Base-by-base conservation (phyloP, 2,329 filamentous ascomycete genomes). In the Monilinia fructigena region DNA sequence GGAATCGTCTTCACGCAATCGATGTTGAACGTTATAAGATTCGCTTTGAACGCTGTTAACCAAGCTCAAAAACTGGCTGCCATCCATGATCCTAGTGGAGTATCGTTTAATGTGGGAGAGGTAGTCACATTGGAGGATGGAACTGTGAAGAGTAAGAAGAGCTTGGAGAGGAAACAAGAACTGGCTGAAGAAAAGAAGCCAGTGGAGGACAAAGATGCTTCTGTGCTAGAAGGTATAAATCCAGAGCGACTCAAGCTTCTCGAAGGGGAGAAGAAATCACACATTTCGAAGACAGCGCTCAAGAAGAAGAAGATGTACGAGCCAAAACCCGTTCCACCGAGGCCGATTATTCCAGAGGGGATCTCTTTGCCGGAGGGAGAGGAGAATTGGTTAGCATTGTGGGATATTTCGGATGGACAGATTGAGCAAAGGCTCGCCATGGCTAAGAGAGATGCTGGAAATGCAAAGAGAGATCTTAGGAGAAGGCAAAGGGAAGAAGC, bases 381-480 rank as follows among this genome's bases (percentile, higher is more conserved):
- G 66, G 70, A 75, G 59, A 71, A 77, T 68, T 74, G 72, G 58
- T 68, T 77, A 61, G 69, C 68, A 2, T 62, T 77, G 42, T 77
- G 75, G 74, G 75, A 77, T 69, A 69, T 77, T n/a, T 67, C 70
- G 6, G 75, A 77, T 66, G 68, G 72, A 28, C 70, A 75, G 23
- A 68, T 77, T 28, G 65, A 71, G 56, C 69, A 71, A 55, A 65
- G 76, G 42, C 45, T 77, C 26, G 65, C 65, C 10, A 47, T 62
- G 1, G 65, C 67, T 20, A 73, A 72, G 66, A 70, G 70, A 42
- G 63, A 66, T 40, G 74, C 72, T 52, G 68, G 56, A 40, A 53
- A 63, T 40, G 66, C 67, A 14, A 69, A 69, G 52, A 73, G 72
- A 55, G 55, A 66, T 28, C 63, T 71, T 16, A 66, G 68, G 42